Base-by-base conservation (phyloP, 192 early-diverging fungal species). In the Coemansia sp. region DNA sequence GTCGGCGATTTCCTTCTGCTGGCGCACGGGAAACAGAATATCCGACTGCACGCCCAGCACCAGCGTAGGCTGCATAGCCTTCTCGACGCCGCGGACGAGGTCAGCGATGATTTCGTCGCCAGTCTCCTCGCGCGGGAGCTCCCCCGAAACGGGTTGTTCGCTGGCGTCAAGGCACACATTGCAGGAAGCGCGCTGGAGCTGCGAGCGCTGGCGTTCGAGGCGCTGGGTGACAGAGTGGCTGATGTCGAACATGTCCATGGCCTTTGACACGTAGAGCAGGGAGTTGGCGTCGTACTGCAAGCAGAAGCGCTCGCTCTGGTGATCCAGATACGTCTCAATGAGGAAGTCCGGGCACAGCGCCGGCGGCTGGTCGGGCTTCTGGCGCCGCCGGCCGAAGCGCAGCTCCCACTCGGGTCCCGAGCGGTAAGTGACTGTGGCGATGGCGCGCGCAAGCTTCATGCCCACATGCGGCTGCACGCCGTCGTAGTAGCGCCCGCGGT, bases 161-260 rank as follows among this genome's bases (percentile, higher is more conserved):
- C 41, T 48, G 21, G 59, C 62, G 27, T 62, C 56, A 57, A 82
- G 46, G 33, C 75, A 77, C 44, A 82, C 80, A 10, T 42, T 36
- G n/a, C 35, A 36, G 36, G 21, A 17, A 40, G 40, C 19, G 7
- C 11, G 21, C 51, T 27, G 62, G n/a, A 3, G 6, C 16, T 57
- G 16, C 31, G 5, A 61, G 34, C 89, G 74, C 41, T 86, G 85
- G 7, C 63, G 16, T 0, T 57, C 56, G 2, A 90, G 75, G 24
- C 71, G 69, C 36, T 71, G 65, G 3, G 83, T 73, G 24, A 81
- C 74, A 7, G 88, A 87, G 1, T 69, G 70, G 35, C 90, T 92
- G 82, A 99, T 92, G 73, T 99, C 95, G 85, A 99, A 99, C 90
- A 99, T 88, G 67, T 99, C 97, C 97, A 99, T 98, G 44, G 97